Evolutionary conservation across 371 early-diverging fungal genomes (phyloP).

Genomic region (Apophysomyces elegans): DNA sequence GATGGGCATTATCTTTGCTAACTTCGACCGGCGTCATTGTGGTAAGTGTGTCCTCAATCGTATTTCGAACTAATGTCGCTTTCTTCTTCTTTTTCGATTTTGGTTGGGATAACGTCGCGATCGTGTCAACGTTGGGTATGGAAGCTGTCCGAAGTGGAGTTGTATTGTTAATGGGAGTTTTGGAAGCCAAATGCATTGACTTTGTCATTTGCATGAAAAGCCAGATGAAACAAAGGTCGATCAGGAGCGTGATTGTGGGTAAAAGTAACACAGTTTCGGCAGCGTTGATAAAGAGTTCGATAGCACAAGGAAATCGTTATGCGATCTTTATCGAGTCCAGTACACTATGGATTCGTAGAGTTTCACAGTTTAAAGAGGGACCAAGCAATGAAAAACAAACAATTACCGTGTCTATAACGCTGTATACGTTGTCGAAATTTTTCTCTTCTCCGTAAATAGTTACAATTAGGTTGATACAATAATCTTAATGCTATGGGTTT

Average conservation of each 20-base stretch:
- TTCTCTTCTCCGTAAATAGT: background rate
- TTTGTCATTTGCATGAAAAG: slow-evolving; percentile 35
- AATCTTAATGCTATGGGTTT: background rate
- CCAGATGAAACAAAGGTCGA: slow-evolving; percentile 33
- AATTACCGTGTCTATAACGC: slow-evolving; percentile 14
- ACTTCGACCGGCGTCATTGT: background rate
- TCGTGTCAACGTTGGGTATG: slow-evolving; percentile 6
- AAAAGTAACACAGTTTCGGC: slow-evolving; percentile 4
- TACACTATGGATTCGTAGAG: background rate
- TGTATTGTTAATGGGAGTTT: slow-evolving; percentile 9
- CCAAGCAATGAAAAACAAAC: background rate
- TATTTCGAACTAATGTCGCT: background rate
- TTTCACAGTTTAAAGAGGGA: background rate
- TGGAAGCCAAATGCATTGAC: slow-evolving; percentile 22
- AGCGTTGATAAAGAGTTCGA: slow-evolving; percentile 20
- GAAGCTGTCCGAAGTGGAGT: slow-evolving; percentile 1
- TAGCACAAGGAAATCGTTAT: slow-evolving; percentile 12
- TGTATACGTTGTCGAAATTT: background rate
- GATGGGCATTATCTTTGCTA: background rate
- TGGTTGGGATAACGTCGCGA: background rate
- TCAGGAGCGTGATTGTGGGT: slow-evolving; percentile 23
- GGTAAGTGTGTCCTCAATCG: background rate
- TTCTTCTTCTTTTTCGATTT: slow-evolving; percentile 7
- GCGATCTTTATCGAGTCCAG: slow-evolving; percentile 9
- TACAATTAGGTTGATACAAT: background rate